Base-by-base conservation (phyloP, 2,329 filamentous ascomycete species). In the Zasmidium angulare region DNA sequence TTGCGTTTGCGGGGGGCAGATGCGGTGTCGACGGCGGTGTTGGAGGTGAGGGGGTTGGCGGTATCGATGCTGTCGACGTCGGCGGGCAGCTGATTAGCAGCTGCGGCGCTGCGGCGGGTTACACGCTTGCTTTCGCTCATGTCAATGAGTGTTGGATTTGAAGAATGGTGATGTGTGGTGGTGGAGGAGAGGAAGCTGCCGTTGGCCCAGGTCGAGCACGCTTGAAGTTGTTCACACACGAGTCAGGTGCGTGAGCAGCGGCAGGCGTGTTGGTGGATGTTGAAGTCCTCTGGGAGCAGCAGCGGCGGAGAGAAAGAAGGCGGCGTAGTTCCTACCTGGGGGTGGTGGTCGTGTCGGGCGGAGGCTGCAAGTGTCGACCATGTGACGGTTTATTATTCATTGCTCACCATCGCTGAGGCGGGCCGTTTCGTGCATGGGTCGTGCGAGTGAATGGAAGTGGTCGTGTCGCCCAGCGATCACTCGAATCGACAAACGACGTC, bases 81-180 rank as follows among this genome's bases (percentile, higher is more conserved):
- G 78, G 90, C 89, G 81, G 90, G 90, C 85, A 91, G 88, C 83
- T 92, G 92, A 81, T 93, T 89, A 78, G 26, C 26, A 4, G 93
- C 61, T 55, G 67, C 59, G 55, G 65, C 63, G 58, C 36, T 43
- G 14, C 36, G 11, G 36, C 65, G 65, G 51, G 63, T 65, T 26
- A 67, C 47, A 58, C 65, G 65, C 59, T 65, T 63, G 58, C 63
- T 67, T 63, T 60, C 55, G 65, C 63, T 62, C 65, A 67, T 67
- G 65, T 67, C 61, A 67, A 64, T 61, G 40, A 61, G 24, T 49
- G 55, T 54, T 46, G 55, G 43, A 50, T 4, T 6, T 29, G 24
- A 53, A 56, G 22, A 23, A 50, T 19, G 50, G 29, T 56, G 52
- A 20, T 29, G 60, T 7, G 53, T 47, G 55, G 26, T 26, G 24